phyloP scores from a whole-genome alignment of 805 yeast genomes.

The Kuraishia piskuri region DNA sequence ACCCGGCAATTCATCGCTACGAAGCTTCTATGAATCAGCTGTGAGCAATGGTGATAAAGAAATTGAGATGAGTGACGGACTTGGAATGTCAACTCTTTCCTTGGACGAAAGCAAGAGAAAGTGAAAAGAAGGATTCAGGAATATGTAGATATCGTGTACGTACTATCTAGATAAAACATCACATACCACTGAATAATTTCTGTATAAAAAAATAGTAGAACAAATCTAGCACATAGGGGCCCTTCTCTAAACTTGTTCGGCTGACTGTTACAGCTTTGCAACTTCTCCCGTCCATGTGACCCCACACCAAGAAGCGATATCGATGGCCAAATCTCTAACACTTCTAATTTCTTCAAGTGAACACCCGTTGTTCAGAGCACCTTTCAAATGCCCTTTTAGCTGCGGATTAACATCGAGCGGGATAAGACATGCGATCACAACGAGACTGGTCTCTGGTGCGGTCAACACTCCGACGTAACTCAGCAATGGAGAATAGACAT shows the following conservation, averaged over 20 bases:
- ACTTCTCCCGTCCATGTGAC: slow-evolving; percentile 49
- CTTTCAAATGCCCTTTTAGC: slow-evolving; percentile 81
- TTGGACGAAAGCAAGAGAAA: neutral
- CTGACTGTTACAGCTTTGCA: slow-evolving; percentile 41
- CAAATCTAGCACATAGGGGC: too few species aligned
- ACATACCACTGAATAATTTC: too few species aligned
- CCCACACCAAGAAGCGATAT: slow-evolving; percentile 69
- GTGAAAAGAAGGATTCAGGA: neutral
- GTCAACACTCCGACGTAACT: slow-evolving; percentile 56
- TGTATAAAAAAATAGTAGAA: too few species aligned
- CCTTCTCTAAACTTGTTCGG: too few species aligned
- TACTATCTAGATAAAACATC: too few species aligned
- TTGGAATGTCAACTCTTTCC: neutral
- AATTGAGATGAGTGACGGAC: neutral
- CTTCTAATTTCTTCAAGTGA: slow-evolving; percentile 52
- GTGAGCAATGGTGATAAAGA: neutral
- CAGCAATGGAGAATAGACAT: slow-evolving; percentile 72
- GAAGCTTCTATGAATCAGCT: neutral
- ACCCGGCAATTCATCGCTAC: neutral
- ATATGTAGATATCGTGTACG: too few species aligned
- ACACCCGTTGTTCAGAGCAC: slow-evolving; percentile 77
- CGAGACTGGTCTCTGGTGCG: slow-evolving; percentile 66
- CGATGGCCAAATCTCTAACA: slow-evolving; percentile 52
- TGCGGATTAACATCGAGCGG: slow-evolving; percentile 95
- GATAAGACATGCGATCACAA: slow-evolving; percentile 69